phyloP scores from a whole-genome alignment of 1,139 yeast species.

The Hansenula anomala region DNA sequence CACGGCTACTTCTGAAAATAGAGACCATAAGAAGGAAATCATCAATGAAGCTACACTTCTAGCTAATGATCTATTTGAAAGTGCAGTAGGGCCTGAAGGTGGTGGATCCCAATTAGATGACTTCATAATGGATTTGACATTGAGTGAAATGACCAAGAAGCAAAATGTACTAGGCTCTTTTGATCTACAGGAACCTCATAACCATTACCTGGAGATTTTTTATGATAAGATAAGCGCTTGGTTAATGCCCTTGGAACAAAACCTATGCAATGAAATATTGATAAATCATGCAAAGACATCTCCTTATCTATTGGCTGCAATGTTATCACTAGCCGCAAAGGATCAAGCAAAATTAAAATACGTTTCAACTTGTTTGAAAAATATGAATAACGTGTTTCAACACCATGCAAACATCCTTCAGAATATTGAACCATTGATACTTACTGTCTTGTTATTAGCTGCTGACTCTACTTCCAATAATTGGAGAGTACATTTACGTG shows the following conservation, averaged over 20 bases:
- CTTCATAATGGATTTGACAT: conserved; percentile 12
- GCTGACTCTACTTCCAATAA: conserved; percentile 55
- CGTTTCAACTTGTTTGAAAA: conserved; percentile 46
- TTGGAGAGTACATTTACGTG: conserved; percentile 63
- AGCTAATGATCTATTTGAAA: conserved; percentile 31
- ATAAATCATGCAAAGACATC: conserved; percentile 46
- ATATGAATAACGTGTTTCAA: conserved; percentile 36
- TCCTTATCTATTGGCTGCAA: conserved; percentile 52
- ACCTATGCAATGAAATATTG: conserved; percentile 40
- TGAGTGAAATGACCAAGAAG: conserved; percentile 15
- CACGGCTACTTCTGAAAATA: background rate
- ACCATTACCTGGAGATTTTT: conserved; percentile 30
- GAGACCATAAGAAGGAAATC: conserved; percentile 20
- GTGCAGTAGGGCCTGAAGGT: conserved; percentile 33
- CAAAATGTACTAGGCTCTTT: conserved; percentile 20
- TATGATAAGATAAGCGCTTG: conserved; percentile 34
- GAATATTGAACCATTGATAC: conserved; percentile 53
- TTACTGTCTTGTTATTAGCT: conserved; percentile 55
- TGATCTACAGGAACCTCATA: conserved; percentile 27
- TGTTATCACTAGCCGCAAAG: conserved; percentile 55
- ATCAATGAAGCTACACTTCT: conserved; percentile 47
- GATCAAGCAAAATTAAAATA: conserved; percentile 28
- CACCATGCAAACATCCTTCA: conserved; percentile 35
- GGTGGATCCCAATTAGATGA: conserved; percentile 27
- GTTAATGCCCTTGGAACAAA: conserved; percentile 33